phyloP scores from a whole-genome alignment of 768 basidiomycete genomes.

The Pulveroboletus sp. region DNA sequence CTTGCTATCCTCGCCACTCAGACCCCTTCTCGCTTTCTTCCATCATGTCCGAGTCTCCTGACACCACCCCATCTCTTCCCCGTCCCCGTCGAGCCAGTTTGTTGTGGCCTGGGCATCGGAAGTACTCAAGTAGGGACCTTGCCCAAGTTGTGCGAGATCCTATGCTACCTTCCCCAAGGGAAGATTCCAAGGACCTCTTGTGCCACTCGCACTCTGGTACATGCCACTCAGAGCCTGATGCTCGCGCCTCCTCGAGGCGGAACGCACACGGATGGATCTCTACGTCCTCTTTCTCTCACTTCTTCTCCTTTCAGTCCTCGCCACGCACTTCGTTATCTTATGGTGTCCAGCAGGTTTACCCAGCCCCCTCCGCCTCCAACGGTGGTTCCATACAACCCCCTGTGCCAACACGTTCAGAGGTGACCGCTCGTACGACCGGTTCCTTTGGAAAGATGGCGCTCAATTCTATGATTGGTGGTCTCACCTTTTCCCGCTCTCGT shows the following conservation, averaged over 20 bases:
- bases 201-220: neutral
- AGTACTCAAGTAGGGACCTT: slow-evolving; percentile 17
- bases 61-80: neutral
- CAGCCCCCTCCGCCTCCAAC: slow-evolving; percentile 1
- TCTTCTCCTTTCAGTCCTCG: slow-evolving; percentile 23
- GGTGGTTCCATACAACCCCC: slow-evolving; percentile 6
- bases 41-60: slow-evolving; percentile 21
- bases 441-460: slow-evolving; percentile 63
- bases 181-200: slow-evolving; percentile 6
- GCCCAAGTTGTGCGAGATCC: slow-evolving; percentile 11
- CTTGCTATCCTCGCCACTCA: slow-evolving; percentile 2
- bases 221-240: slow-evolving; percentile 1
- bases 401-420: slow-evolving; percentile 31
- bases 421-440: slow-evolving; percentile 33
- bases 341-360: slow-evolving; percentile 18
- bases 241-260: slow-evolving; percentile 14
- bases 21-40: slow-evolving; percentile 5
- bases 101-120: slow-evolving; percentile 27
- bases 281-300: slow-evolving; percentile 20
- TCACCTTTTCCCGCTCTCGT: slow-evolving; percentile 62
- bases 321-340: slow-evolving; percentile 15
- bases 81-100: slow-evolving; percentile 26
- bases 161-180: slow-evolving; percentile 14
- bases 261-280: slow-evolving; percentile 22
- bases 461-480: slow-evolving; percentile 64